A percentile compares a stretch with the other conserved stretches of the same genome.
Evolutionary conservation across 345 rosid species (phyloP).

Genomic region (Lepidium sativum): DNA sequence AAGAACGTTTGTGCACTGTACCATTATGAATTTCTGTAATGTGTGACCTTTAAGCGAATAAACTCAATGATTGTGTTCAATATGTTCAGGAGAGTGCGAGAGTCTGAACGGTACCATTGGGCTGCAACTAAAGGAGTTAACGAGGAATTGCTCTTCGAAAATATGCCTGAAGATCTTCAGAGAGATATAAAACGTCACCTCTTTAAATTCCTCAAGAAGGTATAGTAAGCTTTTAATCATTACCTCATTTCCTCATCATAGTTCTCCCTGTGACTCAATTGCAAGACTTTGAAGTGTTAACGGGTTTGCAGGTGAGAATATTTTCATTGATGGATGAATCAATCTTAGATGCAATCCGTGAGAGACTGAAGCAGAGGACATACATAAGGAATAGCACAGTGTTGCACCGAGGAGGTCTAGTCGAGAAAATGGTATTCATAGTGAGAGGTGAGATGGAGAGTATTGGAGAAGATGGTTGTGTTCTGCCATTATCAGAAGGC

Average conservation of each 20-base stretch:
- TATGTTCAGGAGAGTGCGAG: constrained; percentile 27
- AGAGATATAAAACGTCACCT: constrained; percentile 72
- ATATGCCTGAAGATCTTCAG: constrained; percentile 74
- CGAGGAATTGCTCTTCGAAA: constrained; percentile 50
- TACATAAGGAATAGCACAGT: constrained; percentile 58
- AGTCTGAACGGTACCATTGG: constrained; percentile 66
- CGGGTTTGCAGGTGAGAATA: constrained; percentile 55
- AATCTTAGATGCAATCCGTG: constrained; percentile 58
- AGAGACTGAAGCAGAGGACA: constrained; percentile 63
- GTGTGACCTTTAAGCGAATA: background rate
- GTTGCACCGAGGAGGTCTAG: constrained; percentile 44
- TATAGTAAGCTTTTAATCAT: background rate
- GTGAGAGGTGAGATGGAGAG: constrained; percentile 83
- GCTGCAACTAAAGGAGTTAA: constrained; percentile 79
- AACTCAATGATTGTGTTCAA: background rate
- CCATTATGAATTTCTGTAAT: background rate
- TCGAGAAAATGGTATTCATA: constrained; percentile 80
- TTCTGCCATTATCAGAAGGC: constrained; percentile 47
- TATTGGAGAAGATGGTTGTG: constrained; percentile 45
- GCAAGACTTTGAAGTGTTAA: background rate
- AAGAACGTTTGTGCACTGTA: constrained; percentile 32
- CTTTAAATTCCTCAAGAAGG: constrained; percentile 65
- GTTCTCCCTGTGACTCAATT: background rate
- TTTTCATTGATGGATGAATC: constrained; percentile 66
- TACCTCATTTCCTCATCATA: background rate